Conservation (phyloP, 495 filamentous ascomycete genomes). For the Penicillium robsamsonii region DNA sequence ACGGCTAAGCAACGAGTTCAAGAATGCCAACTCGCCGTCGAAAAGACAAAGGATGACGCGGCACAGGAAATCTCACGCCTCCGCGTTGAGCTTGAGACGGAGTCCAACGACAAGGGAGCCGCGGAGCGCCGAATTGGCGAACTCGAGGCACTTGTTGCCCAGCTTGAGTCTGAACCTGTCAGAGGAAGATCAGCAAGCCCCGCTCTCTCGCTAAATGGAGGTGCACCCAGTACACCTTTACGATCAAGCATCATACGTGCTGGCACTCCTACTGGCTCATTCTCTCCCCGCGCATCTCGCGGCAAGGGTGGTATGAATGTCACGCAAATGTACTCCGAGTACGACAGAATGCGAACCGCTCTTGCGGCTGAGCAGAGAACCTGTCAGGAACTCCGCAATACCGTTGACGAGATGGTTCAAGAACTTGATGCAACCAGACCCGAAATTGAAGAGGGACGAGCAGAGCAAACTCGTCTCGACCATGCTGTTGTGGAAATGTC, state of each 20-base stretch:
- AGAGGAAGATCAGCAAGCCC: constrained; percentile 49
- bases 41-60: constrained; percentile 75
- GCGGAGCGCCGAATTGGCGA: constrained; percentile 69
- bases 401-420: constrained; percentile 76
- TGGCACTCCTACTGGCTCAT: constrained; percentile 50
- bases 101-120: constrained; percentile 66
- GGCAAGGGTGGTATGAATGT: constrained; percentile 58
- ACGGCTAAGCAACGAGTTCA: constrained; percentile 77
- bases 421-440: constrained; percentile 59
- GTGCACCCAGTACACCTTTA: constrained; percentile 45
- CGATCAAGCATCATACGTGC: constrained; percentile 25
- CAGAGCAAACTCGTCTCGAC: constrained; percentile 53
- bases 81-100: constrained; percentile 77
- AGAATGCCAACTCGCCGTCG: constrained; percentile 73
- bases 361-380: constrained; percentile 66
- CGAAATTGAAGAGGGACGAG: constrained; percentile 59
- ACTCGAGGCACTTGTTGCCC: constrained; percentile 70
- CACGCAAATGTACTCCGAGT: constrained; percentile 68
- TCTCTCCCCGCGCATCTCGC: constrained; percentile 57
- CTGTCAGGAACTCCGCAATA: constrained; percentile 64
- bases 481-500: constrained; percentile 80
- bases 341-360: constrained; percentile 56
- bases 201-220: constrained; percentile 52
- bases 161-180: constrained; percentile 55
- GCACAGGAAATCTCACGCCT: constrained; percentile 77